These are phyloP conservation scores for Erysimum cheiranthoides DNA, from an alignment of 345 rosid species.

Conservation along the genomic window DNA sequence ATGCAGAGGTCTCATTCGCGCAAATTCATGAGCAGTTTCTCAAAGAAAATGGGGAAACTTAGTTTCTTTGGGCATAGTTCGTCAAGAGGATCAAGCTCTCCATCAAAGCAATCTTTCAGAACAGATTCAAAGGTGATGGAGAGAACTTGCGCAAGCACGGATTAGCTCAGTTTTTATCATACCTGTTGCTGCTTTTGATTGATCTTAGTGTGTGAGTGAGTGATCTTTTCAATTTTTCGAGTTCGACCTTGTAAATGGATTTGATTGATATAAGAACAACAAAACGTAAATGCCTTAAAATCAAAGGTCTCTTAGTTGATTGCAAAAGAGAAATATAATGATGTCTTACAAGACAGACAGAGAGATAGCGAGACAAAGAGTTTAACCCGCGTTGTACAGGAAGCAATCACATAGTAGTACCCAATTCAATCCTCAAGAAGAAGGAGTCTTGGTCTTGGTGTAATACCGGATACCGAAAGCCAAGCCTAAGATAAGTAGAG, in stretches of 20 bases:
- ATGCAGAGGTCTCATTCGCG: slow-evolving; percentile 91
- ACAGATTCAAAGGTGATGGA: slow-evolving; percentile 82
- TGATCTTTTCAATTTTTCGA: slow-evolving; percentile 22
- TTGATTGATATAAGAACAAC: slow-evolving; percentile 53
- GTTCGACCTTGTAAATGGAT: slow-evolving; percentile 54
- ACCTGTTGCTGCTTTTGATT: slow-evolving; percentile 27
- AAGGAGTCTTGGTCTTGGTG: slow-evolving; percentile 67
- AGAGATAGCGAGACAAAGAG: slow-evolving; percentile 23
- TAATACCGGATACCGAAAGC: slow-evolving; percentile 83
- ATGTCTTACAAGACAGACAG: slow-evolving; percentile 38
- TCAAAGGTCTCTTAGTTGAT: not conserved
- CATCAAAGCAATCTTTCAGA: slow-evolving; percentile 82
- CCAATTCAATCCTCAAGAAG: slow-evolving; percentile 43
- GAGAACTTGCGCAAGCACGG: slow-evolving; percentile 82
- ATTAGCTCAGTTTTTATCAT: slow-evolving; percentile 45
- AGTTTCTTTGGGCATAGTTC: slow-evolving; percentile 82
- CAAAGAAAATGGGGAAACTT: slow-evolving; percentile 82
- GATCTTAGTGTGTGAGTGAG: slow-evolving; percentile 18
- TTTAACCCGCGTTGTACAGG: not conserved
- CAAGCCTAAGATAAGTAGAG: slow-evolving; percentile 87
- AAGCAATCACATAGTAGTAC: not conserved
- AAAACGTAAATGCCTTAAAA: slow-evolving; percentile 26
- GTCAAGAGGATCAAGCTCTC: slow-evolving; percentile 92
- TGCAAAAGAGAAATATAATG: slow-evolving; percentile 17
- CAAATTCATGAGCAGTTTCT: slow-evolving; percentile 84